A percentile compares a stretch with the other conserved stretches of the same genome.
phyloP scores from a whole-genome alignment of 495 filamentous ascomycete genomes.

The Neurospora africana region DNA sequence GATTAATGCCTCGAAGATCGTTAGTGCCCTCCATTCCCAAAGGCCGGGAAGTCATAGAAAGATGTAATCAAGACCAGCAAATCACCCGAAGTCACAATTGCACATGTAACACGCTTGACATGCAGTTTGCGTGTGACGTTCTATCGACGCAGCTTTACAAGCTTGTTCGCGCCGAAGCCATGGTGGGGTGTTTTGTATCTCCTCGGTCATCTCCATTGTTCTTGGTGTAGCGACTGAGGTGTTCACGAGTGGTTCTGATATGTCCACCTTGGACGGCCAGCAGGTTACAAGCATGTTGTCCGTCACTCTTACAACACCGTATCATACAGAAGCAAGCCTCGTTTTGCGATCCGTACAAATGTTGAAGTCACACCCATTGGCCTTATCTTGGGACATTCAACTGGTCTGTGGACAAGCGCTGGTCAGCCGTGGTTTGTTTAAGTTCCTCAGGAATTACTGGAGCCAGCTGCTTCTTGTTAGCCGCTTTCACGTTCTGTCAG shows the following conservation, averaged over 20 bases:
- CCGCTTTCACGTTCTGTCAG: not conserved
- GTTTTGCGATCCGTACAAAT: not conserved
- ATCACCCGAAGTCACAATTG: not conserved
- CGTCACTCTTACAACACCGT: not conserved
- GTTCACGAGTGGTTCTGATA: not conserved
- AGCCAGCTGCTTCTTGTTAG: not conserved
- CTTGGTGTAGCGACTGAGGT: not conserved
- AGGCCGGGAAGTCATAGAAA: not conserved
- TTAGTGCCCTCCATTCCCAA: not conserved
- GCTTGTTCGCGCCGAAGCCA: not conserved
- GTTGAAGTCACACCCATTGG: not conserved
- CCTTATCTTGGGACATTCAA: not conserved
- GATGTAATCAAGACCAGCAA: not conserved
- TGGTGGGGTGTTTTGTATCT: not conserved
- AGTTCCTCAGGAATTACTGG: not conserved
- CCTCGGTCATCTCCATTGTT: not conserved
- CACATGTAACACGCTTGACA: not conserved
- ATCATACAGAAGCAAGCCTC: not conserved
- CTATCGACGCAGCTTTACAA: not conserved
- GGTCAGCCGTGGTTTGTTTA: not conserved
- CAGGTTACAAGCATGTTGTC: not conserved
- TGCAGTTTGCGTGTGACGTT: not conserved
- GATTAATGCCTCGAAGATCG: not conserved
- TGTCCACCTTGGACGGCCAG: not conserved
- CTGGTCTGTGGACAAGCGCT: not conserved